These are phyloP conservation scores for Leptodermis oblonga DNA, from an alignment of 257 asterid genomes.

Conservation along the genomic window DNA sequence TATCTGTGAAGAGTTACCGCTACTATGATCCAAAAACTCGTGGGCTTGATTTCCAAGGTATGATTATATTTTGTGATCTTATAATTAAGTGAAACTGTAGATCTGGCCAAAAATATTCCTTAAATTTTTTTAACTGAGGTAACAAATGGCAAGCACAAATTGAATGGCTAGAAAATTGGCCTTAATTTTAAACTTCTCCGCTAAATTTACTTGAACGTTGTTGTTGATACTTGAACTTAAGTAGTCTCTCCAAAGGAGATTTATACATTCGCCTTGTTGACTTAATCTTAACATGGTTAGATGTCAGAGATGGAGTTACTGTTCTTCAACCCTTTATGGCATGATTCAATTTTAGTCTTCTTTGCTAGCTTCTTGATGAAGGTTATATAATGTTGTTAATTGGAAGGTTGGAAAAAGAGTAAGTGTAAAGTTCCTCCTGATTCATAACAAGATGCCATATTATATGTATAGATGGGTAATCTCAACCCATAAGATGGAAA, in stretches of 20 bases:
- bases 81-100: background rate
- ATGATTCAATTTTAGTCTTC: background rate
- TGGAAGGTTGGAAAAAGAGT: background rate
- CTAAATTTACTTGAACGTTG: background rate
- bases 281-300: background rate
- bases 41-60: slow-evolving; percentile 91
- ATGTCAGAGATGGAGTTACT: background rate
- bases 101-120: background rate
- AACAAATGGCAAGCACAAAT: background rate
- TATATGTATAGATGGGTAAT: background rate
- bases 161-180: background rate
- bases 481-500: background rate
- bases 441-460: background rate
- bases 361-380: background rate
- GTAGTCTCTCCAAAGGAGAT: background rate
- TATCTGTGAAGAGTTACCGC: slow-evolving; percentile 78
- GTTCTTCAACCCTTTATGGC: background rate
- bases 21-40: slow-evolving; percentile 93
- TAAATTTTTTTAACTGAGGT: too few relatives aligned
- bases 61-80: background rate
- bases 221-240: background rate
- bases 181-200: background rate
- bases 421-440: background rate
- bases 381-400: background rate
- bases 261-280: background rate